Evolutionary conservation across 495 filamentous ascomycete genomes (phyloP).

Genomic region (Penicillium arizonense): DNA sequence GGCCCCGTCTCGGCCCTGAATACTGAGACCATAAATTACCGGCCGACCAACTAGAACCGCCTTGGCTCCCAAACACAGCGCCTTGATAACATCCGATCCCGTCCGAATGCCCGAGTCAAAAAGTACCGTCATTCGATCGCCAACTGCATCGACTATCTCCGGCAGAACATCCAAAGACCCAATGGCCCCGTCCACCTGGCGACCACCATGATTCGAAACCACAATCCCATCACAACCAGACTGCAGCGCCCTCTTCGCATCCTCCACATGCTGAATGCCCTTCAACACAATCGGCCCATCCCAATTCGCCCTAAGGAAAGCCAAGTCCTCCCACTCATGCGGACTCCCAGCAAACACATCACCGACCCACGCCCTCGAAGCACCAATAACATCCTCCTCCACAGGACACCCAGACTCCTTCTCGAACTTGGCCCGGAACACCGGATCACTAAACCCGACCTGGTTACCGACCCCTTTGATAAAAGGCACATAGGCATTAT

Average conservation of each 20-base stretch:
- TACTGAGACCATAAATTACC: constrained; percentile 78
- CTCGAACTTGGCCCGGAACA: constrained; percentile 56
- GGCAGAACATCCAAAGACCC: constrained; percentile 63
- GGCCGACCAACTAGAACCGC: constrained; percentile 87
- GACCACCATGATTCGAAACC: constrained; percentile 55
- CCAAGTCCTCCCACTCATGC: constrained; percentile 60
- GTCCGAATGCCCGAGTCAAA: constrained; percentile 65
- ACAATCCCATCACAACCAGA: constrained; percentile 52
- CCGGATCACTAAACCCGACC: constrained; percentile 55
- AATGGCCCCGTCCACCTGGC: constrained; percentile 67
- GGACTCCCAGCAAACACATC: constrained; percentile 49
- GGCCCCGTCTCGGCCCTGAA: constrained; percentile 56
- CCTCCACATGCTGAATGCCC: constrained; percentile 49
- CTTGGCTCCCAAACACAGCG: constrained; percentile 81
- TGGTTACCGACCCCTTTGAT: constrained; percentile 43
- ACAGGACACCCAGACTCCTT: constrained; percentile 42
- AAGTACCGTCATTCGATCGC: constrained; percentile 54
- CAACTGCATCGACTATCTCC: constrained; percentile 59
- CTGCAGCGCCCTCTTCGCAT: constrained; percentile 47
- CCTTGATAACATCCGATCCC: constrained; percentile 73
- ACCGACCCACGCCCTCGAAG: constrained; percentile 47
- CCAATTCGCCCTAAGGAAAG: constrained; percentile 55
- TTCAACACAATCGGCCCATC: constrained; percentile 56
- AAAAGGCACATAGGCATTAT: constrained; percentile 57
- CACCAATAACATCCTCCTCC: constrained; percentile 48